Percentiles rank a stretch among this genome's conserved stretches.
phyloP scores from a whole-genome alignment of 208 protist species.

The Polymyxa betae region DNA sequence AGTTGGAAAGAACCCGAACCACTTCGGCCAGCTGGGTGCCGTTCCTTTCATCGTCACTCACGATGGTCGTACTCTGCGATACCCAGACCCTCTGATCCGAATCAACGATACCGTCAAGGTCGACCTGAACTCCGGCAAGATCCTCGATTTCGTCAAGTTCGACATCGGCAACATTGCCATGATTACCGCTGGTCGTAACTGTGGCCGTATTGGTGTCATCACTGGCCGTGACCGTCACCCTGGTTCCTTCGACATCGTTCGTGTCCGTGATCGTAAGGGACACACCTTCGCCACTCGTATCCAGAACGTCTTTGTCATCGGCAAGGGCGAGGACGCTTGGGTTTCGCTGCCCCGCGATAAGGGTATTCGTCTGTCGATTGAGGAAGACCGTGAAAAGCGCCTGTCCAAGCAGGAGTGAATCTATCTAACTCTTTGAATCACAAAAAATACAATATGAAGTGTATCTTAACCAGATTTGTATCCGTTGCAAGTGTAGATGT shows the following conservation, averaged over 20 bases:
- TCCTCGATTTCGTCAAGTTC: slow-evolving; percentile 84
- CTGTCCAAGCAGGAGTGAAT: slow-evolving; percentile 58
- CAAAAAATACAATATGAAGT: no score
- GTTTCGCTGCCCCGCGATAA: slow-evolving; percentile 92
- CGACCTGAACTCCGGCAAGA: slow-evolving; percentile 91
- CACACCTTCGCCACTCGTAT: slow-evolving; percentile 95
- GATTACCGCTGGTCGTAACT: slow-evolving; percentile 95
- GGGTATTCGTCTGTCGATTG: slow-evolving; percentile 80
- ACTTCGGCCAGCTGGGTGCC: slow-evolving; percentile 54
- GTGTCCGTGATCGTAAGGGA: slow-evolving; percentile 84
- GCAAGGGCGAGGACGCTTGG: slow-evolving; percentile 83
- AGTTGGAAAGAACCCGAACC: slow-evolving; percentile 59
- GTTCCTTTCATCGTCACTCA: slow-evolving; percentile 96
- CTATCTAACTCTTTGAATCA: no score
- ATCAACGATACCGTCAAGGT: slow-evolving; percentile 94
- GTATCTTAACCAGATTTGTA: no score
- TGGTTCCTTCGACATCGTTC: slow-evolving; percentile 95
- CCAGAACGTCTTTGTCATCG: slow-evolving; percentile 98
- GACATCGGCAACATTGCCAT: slow-evolving; percentile 89
- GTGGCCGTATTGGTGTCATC: slow-evolving; percentile 96
- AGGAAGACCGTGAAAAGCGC: slow-evolving; percentile 56
- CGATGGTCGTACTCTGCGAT: slow-evolving; percentile 98
- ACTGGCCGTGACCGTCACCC: slow-evolving; percentile 86
- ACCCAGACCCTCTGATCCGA: slow-evolving; percentile 82
- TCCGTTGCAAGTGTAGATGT: no score